Conservation (phyloP, 306 rosid genomes). For the Dryas octopetala region DNA sequence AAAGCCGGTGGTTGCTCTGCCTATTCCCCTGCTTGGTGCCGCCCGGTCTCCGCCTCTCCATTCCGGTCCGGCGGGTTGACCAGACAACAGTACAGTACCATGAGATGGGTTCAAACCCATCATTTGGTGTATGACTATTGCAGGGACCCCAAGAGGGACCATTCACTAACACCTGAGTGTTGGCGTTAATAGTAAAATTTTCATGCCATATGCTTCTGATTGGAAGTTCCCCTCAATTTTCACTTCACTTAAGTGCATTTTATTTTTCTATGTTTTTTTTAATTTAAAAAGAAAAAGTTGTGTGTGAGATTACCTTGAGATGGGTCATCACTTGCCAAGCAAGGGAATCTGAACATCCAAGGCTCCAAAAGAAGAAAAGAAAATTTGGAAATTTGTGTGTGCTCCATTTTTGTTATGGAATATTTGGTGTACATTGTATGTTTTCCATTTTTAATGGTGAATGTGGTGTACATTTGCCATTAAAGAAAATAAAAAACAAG, state of each 20-base stretch:
- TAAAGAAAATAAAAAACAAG: not conserved
- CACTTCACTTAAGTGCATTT: conserved; percentile 25
- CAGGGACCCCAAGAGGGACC: conserved; percentile 72
- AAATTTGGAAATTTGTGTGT: conserved; percentile 34
- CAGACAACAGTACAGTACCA: conserved; percentile 49
- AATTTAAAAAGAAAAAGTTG: not conserved
- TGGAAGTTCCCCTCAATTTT: conserved; percentile 14
- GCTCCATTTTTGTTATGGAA: conserved; percentile 12
- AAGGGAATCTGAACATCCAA: conserved; percentile 42
- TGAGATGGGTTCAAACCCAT: conserved; percentile 82
- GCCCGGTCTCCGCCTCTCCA: conserved; percentile 70
- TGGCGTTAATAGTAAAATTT: conserved; percentile 32
- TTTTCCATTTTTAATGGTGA: not conserved
- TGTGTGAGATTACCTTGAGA: conserved; percentile 32
- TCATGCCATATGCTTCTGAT: conserved; percentile 1
- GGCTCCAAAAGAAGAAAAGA: conserved; percentile 21
- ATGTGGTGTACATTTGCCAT: not conserved
- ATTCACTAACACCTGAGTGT: conserved; percentile 84
- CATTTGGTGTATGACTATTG: conserved; percentile 88
- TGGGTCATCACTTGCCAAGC: conserved; percentile 31
- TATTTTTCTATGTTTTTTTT: conserved; percentile 19
- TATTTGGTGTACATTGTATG: conserved; percentile 17
- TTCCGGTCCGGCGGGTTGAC: conserved; percentile 78
- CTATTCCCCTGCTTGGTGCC: conserved; percentile 65
- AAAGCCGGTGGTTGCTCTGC: conserved; percentile 87